Evolutionary conservation across 2,329 filamentous ascomycete genomes (phyloP), one percentile per base, ranked within the genome.

Genomic region (Fusarium avenaceum): DNA sequence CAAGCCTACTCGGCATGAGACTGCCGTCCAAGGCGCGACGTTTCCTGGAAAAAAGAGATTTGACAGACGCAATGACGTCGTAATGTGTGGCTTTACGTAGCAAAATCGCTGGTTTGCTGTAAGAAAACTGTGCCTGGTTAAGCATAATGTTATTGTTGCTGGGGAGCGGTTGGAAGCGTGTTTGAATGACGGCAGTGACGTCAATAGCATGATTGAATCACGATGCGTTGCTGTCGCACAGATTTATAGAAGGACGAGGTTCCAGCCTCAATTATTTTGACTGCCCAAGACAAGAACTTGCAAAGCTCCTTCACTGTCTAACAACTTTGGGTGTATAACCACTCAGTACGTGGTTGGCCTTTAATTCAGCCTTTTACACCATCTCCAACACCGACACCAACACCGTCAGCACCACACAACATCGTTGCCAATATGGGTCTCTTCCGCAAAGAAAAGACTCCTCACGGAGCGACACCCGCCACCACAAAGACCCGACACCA

Each of bases 1-100:
- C 38, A 17, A 57, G 53, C 53, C 65, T 44, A 42, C 66, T 70
- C 66, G 66, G 66, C 66, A 70, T 45, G 20, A 67, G 44, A 59
- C 62, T 69, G 66, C 66, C 66, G 66, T 52, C 61, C 51, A 52
- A 63, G 61, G 19, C 52, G 32, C 52, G 28, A n/a, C 13, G 19
- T 58, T 69, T 30, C 19, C 53, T 33, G 24, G 53, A 44, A 45
- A 61, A 19, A 19, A 26, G 32, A n/a, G 28, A 30, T 30, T 40
- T 30, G 14, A 45, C 49, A 35, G 44, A 46, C 30, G 45, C 15
- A 42, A 62, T 69, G 67, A 69, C 67, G 67, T 69, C 63, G 63
- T 14, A 15, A 11, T 17, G 26, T 51, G 55, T 66, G 62, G 54
- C 61, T 65, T 65, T 46, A 49, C 53, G 53, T 65, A 65, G 59